Evolutionary conservation across 1,139 yeast genomes (phyloP).

Genomic region (Yarrowia galli): DNA sequence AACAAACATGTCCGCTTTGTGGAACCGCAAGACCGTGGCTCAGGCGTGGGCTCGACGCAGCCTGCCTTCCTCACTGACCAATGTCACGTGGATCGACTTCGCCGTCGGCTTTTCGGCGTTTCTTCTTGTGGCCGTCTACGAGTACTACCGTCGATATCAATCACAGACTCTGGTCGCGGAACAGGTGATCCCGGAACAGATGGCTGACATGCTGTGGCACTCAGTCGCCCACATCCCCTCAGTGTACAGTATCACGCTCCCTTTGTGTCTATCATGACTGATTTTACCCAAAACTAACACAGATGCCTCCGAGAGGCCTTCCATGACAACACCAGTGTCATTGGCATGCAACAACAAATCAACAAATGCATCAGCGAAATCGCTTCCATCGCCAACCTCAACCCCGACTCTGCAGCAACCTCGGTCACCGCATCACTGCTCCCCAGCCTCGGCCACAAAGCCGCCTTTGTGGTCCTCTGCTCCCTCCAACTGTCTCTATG

Average conservation of each 20-base stretch:
- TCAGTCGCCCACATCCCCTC: slow-evolving; percentile 28
- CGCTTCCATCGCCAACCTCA: neutral
- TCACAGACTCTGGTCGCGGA: slow-evolving; percentile 1
- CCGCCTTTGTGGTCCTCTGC: slow-evolving; percentile 28
- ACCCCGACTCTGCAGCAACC: neutral
- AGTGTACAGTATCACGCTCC: slow-evolving; percentile 12
- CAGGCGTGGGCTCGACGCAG: slow-evolving; percentile 11
- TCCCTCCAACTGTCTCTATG: slow-evolving; percentile 19
- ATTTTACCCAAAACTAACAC: slow-evolving; percentile 12
- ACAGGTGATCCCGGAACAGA: slow-evolving; percentile 3
- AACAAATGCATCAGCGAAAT: slow-evolving; percentile 32
- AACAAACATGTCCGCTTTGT: slow-evolving; percentile 3
- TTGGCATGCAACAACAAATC: slow-evolving; percentile 16
- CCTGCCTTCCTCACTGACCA: slow-evolving; percentile 21
- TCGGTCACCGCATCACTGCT: neutral
- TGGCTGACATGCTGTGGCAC: slow-evolving; percentile 17
- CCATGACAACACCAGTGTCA: slow-evolving; percentile 10
- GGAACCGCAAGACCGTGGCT: slow-evolving; percentile 17
- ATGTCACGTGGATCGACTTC: slow-evolving; percentile 34
- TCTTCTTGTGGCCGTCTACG: slow-evolving; percentile 22
- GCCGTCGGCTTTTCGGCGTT: slow-evolving; percentile 32
- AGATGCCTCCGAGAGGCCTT: slow-evolving; percentile 37
- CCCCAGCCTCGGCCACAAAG: slow-evolving; percentile 19
- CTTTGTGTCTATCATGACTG: neutral
- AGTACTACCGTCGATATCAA: slow-evolving; percentile 20